Evolutionary conservation across 345 rosid species (phyloP), one percentile per base, ranked within the genome.

Genomic region (Acer yangbiense): DNA sequence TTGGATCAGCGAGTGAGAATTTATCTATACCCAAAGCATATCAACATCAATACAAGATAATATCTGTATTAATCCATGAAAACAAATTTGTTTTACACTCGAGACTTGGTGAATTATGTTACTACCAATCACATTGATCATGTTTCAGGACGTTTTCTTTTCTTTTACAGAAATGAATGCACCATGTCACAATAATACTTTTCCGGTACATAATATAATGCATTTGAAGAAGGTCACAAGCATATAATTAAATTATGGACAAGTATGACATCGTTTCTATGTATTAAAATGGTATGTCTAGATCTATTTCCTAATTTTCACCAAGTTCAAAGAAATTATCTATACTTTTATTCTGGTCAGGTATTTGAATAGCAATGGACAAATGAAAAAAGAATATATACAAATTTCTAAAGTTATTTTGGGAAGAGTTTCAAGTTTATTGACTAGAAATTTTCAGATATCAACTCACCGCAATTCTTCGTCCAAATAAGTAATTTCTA

Each of bases 401-500:
- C 39, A 35, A 67, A 43, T 7, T 41, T 17, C 18, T 9, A n/a
- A 9, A 43, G 54, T 67, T 9, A 67, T 68, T n/a, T 9, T 20
- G n/a, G 32, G 3, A 43, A 1, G 16, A 39, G 17, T 11, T 66
- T 1, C 18, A 25, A 65, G 46, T 27, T 14, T 43, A n/a, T n/a
- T 61, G 66, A 62, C 18, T 27, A 10, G 17, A 21, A 62, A 62
- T 10, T 20, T 16, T 52, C 7, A 63, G 29, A 39, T 20, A 14
- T 69, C 25, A 20, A 75, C 83, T 77, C 16, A 84, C 87, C 86
- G 52, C 57, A 87, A 52, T 66, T 87, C 89, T 32, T 84, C 82
- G 65, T 87, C 89, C 79, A 87, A 77, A 73, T 80, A 87, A 7
- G 85, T 87, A 29, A 85, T 87, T 74, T 87, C 86, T 79, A 87